These are phyloP conservation scores for Platanthera guangdongensis DNA, from an alignment of 106 monocot species.

Conservation along the genomic window DNA sequence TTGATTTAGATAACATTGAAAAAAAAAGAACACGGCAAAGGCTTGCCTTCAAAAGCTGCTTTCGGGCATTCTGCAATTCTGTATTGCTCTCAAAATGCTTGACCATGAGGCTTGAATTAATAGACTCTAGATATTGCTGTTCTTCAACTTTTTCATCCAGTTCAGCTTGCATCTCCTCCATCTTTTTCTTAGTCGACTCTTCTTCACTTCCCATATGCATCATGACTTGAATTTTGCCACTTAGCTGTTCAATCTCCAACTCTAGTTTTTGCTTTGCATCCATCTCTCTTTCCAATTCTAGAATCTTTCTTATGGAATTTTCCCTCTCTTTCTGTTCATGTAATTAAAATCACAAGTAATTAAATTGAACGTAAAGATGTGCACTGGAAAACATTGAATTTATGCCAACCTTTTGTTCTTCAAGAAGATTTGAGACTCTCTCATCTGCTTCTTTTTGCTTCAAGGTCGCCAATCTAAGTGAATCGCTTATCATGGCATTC, in stretches of 20 bases:
- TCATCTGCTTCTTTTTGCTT: slow-evolving; percentile 54
- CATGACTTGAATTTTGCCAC: slow-evolving; percentile 59
- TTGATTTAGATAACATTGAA: not conserved
- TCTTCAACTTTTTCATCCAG: slow-evolving; percentile 25
- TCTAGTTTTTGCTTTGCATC: slow-evolving; percentile 80
- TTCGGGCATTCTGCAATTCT: not conserved
- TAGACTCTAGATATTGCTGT: not conserved
- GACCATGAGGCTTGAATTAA: not conserved
- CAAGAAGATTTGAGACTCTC: slow-evolving; percentile 43
- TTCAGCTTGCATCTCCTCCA: slow-evolving; percentile 33
- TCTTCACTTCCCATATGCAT: slow-evolving; percentile 49
- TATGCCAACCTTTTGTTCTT: slow-evolving; percentile 59
- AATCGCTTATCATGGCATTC: slow-evolving; percentile 49
- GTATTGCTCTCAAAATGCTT: not conserved
- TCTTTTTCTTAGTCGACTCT: slow-evolving; percentile 35
- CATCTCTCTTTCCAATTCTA: slow-evolving; percentile 60
- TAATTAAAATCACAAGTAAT: slow-evolving; percentile 3
- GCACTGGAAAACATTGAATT: not conserved
- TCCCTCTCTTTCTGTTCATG: slow-evolving; percentile 62
- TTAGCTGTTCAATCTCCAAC: slow-evolving; percentile 74
- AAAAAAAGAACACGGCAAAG: not conserved
- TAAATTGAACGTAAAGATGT: not conserved
- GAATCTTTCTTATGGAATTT: slow-evolving; percentile 41
- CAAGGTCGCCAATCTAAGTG: slow-evolving; percentile 43
- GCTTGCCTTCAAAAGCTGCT: not conserved